Evolutionary conservation across 768 basidiomycete species (phyloP), one percentile per base, ranked within the genome.

Genomic region (Kwoniella sp.): DNA sequence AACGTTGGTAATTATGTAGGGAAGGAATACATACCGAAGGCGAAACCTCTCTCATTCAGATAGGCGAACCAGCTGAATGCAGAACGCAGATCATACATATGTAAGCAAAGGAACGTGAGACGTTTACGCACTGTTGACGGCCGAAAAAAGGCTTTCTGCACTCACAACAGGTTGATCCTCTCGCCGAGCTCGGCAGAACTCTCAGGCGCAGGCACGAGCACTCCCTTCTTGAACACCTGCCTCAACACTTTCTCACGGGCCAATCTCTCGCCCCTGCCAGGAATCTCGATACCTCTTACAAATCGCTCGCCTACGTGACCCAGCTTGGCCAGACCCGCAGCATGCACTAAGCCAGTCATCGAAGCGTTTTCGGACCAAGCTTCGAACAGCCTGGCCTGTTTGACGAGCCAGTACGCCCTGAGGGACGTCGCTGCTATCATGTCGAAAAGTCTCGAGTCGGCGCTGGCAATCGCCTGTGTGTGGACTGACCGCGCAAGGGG

Each of bases 151-250:
- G n/a, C n/a, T 13, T 13, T 17, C 25, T 34, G 28, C 25, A 69
- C 75, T 68, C 37, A 77, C 75, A 77, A 77, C 3, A 74, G 57
- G 38, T 68, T 63, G 15, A 73, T 63, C 41, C 73, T 58, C 22
- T 70, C 64, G 9, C 55, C 71, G 15, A 63, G 55, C 28, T 75
- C 71, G 13, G 63, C 55, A n/a, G 29, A 20, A 26, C 34, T 61
- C 29, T 63, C 55, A 0, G 73, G 67, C 20, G 63, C 65, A 17
- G 57, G 45, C 7, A 63, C 38, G 1, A 73, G 58, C 17, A 58
- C 58, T 3, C 55, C 60, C 56, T 68, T 75, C 12, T 58, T 38
- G 12, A 58, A 23, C 8, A 64, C 64, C 17, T 68, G 61, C 45
- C 69, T 61, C 31, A 61, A 64, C 41, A 57, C 58, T 26, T 47